phyloP scores from a whole-genome alignment of 352 stramenopile species.

The Lagenidium sp. region DNA sequence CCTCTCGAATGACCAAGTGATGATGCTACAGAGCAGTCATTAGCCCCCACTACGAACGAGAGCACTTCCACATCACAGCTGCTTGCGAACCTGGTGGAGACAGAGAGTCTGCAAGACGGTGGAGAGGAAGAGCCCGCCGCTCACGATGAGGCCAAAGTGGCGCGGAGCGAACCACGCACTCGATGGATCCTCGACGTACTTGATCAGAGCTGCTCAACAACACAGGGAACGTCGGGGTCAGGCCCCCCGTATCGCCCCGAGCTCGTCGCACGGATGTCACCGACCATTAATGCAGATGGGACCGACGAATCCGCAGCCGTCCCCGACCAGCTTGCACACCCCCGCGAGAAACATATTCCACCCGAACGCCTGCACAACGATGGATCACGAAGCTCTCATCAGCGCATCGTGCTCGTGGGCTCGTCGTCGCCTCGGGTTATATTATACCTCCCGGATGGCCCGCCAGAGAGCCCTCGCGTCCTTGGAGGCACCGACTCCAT shows the following conservation, averaged over 20 bases:
- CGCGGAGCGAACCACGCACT: conserved; percentile 23
- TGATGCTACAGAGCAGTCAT: conserved; percentile 21
- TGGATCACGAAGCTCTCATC: too few species aligned
- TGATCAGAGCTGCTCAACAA: conserved; percentile 27
- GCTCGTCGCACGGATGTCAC: too few species aligned
- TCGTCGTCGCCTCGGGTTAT: too few species aligned
- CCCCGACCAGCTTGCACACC: conserved; percentile 89
- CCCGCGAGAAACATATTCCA: conserved; percentile 85
- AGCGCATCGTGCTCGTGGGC: too few species aligned
- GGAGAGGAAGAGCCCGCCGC: conserved; percentile 28
- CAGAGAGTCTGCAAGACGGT: conserved; percentile 43
- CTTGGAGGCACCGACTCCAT: conserved; percentile 7
- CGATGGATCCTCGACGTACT: conserved; percentile 51
- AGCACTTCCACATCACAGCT: too few species aligned
- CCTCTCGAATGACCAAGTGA: conserved; percentile 53
- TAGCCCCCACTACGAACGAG: too few species aligned
- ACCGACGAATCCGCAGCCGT: conserved; percentile 88
- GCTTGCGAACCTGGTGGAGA: conserved; percentile 34
- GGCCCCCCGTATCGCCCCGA: too few species aligned
- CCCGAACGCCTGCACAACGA: conserved; percentile 77
- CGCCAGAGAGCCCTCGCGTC: conserved; percentile 19
- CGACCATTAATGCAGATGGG: conserved; percentile 44
- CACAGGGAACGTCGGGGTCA: neutral
- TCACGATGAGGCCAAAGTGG: conserved; percentile 55
- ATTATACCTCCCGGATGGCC: conserved; percentile 35